phyloP scores from a whole-genome alignment of 2,329 filamentous ascomycete species.

The Aspergillus sclerotialis region DNA sequence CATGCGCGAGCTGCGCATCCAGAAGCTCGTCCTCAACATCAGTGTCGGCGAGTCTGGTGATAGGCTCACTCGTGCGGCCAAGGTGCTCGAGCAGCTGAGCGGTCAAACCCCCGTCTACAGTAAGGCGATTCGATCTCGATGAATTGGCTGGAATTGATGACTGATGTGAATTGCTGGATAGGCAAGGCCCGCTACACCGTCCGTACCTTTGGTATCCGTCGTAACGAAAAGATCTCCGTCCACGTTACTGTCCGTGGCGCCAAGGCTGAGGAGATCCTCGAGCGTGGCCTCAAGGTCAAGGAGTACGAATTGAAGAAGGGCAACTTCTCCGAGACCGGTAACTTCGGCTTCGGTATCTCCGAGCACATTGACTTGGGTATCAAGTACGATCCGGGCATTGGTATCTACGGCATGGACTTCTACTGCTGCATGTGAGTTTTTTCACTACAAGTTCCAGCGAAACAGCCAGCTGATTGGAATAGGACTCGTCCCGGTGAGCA shows the following conservation, averaged over 20 bases:
- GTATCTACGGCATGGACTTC: constrained; percentile 99
- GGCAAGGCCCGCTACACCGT: constrained; percentile 99
- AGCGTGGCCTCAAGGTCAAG: constrained; percentile 99
- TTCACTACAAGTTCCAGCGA: not conserved
- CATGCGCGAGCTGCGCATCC: constrained; percentile 99
- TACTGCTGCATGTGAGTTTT: constrained; percentile 92
- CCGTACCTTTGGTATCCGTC: constrained; percentile 99
- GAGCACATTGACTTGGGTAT: constrained; percentile 99
- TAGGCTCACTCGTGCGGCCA: constrained; percentile 98
- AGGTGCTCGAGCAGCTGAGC: constrained; percentile 98
- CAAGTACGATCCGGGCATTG: constrained; percentile 98
- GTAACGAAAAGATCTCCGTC: constrained; percentile 99
- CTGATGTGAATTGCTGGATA: constrained; percentile 31
- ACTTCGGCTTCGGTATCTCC: constrained; percentile 99
- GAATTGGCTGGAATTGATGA: not conserved
- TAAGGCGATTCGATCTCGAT: constrained; percentile 43
- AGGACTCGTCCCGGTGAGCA: constrained; percentile 96
- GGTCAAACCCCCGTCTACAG: constrained; percentile 99
- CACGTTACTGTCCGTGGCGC: constrained; percentile 99
- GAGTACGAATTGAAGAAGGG: constrained; percentile 99
- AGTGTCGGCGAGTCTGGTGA: constrained; percentile 99
- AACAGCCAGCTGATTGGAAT: constrained; percentile 6
- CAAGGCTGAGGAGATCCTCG: constrained; percentile 99
- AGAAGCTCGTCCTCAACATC: constrained; percentile 99
- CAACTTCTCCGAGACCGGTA: constrained; percentile 99